Base-by-base conservation (phyloP, 108 stramenopile genomes). In the Skeletonema potamos region DNA sequence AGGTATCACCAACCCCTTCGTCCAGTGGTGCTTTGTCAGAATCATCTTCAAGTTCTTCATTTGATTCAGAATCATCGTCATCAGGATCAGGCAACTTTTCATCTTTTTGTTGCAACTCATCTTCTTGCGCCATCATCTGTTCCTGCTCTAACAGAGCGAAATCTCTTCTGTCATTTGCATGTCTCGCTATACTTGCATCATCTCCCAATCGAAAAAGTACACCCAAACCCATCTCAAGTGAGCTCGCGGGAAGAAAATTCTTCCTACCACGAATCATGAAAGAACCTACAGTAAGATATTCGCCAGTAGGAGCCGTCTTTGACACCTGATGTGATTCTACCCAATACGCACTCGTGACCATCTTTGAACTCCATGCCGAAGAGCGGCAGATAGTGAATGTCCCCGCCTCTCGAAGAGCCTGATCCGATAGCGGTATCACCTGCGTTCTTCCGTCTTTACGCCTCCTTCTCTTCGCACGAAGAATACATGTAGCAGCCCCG, bases 211-310 rank as follows among this genome's bases (percentile, higher is more conserved):
- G 89, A 77, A 98, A 99, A 13, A 97, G 63, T 13, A 99, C 78
- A 10, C 86, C 97, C 37, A 97, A 59, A 39, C 97, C 97, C 95
- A 99, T 93, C 83, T 98, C 99, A 61, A 99, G 83, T 32, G 88
- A 81, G 15, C 82, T 77, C 1, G 96, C 92, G 1, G 95, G 96
- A 18, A 99, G 73, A 72, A 87, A 97, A 75, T 97, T 97, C 85
- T 98, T 98, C 78, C 91, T 94, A 4, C 97, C 99, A 27, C 96
- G 86, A 76, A 99, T 89, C 97, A 98, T 97, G 76, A 98, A 99
- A 18, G 91, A 90, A 7, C 98, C 98, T 2, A 97, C 97, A 5
- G 96, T 82, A 39, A 99, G 83, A 77, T 96, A 99, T 84, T 99
- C 97, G 29, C 98, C 98, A 13, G 96, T 84, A 3, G 96, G 98